phyloP scores from a whole-genome alignment of 1,284 basidiomycete species.

The Tausonia pullulans region DNA sequence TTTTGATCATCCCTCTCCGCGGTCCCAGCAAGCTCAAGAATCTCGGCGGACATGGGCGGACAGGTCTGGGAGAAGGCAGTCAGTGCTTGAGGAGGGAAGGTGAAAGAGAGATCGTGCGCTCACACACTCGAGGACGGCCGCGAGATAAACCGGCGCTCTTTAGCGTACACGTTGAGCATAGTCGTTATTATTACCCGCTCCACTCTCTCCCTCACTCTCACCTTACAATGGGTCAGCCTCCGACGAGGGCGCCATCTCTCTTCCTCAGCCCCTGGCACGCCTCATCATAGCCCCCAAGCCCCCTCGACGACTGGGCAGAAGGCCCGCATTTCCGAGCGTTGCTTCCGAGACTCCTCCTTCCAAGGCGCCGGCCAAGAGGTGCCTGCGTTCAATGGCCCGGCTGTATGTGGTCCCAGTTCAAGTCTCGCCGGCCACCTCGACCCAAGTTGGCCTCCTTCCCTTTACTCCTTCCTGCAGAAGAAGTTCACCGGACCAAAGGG shows the following conservation, averaged over 20 bases:
- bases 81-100: conserved; percentile 25
- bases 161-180: conserved; percentile 63
- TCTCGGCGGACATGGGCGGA: conserved; percentile 50
- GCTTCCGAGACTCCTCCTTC: conserved; percentile 59
- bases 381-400: conserved; percentile 56
- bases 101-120: conserved; percentile 20
- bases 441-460: not conserved
- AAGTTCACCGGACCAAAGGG: conserved; percentile 34
- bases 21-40: conserved; percentile 78
- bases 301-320: conserved; percentile 52
- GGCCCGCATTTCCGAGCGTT: conserved; percentile 39
- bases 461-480: not conserved
- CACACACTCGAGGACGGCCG: conserved; percentile 25
- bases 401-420: not conserved
- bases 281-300: conserved; percentile 51
- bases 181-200: conserved; percentile 39
- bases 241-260: too few relatives aligned
- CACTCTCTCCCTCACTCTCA: conserved; percentile 10
- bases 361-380: conserved; percentile 42
- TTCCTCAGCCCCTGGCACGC: not conserved
- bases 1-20: conserved; percentile 49
- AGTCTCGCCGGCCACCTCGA: not conserved
- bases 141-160: conserved; percentile 27
- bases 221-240: not conserved
- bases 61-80: conserved; percentile 45